Conservation (phyloP, 2,329 filamentous ascomycete genomes). For the Epichloe glyceriae region DNA sequence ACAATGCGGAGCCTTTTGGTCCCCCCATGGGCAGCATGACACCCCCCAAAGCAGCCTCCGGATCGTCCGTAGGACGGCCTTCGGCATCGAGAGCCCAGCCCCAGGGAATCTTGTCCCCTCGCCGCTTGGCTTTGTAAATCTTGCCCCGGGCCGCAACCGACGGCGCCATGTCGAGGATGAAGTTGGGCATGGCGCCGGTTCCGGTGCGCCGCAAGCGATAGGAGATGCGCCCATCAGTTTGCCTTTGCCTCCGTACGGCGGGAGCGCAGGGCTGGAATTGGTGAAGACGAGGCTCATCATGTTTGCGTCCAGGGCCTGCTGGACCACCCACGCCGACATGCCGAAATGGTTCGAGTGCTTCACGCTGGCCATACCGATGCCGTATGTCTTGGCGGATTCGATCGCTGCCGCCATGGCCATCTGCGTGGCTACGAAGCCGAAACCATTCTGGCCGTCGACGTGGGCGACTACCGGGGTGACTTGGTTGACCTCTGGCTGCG, state of each 20-base stretch:
- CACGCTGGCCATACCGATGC: conserved; percentile 64
- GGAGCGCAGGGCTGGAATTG: conserved; percentile 59
- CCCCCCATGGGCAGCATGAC: conserved; percentile 83
- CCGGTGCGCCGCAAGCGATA: conserved; percentile 62
- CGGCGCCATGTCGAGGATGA: conserved; percentile 67
- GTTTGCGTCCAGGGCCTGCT: conserved; percentile 58
- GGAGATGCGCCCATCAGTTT: conserved; percentile 64
- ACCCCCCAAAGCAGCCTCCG: conserved; percentile 54
- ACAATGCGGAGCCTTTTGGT: conserved; percentile 63
- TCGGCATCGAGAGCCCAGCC: conserved; percentile 67
- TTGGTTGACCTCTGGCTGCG: conserved; percentile 43
- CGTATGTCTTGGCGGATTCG: conserved; percentile 47
- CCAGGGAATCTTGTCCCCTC: conserved; percentile 54
- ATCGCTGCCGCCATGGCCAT: conserved; percentile 55
- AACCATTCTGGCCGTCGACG: conserved; percentile 55
- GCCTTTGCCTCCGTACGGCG: conserved; percentile 53
- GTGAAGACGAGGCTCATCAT: conserved; percentile 63
- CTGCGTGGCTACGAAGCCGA: conserved; percentile 61
- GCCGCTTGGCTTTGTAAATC: conserved; percentile 55
- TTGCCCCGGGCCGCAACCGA: conserved; percentile 58
- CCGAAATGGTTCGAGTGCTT: conserved; percentile 74
- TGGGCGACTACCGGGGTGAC: conserved; percentile 60
- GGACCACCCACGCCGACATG: conserved; percentile 71
- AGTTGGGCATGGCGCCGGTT: conserved; percentile 33
- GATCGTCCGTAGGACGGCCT: conserved; percentile 58